phyloP scores from a whole-genome alignment of 2,329 filamentous ascomycete genomes.

The Sclerotinia spermophila region DNA sequence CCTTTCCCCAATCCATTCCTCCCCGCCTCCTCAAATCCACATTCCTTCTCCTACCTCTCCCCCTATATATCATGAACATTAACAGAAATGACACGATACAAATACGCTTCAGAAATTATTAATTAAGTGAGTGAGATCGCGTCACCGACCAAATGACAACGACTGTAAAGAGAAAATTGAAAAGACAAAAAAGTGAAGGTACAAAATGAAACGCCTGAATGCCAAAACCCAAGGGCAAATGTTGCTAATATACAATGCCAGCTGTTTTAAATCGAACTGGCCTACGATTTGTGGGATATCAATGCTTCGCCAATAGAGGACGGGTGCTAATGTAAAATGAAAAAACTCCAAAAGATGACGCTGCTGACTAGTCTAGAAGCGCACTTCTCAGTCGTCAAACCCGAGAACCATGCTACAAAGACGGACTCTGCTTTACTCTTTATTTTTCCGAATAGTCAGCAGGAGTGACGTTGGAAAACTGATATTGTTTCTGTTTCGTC shows the following conservation, averaged over 20 bases:
- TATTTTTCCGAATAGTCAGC: slow-evolving; percentile 37
- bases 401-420: not conserved
- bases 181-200: not conserved
- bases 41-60: slow-evolving; percentile 4
- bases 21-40: not conserved
- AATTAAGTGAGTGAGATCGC: slow-evolving; percentile 4
- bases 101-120: slow-evolving; percentile 2
- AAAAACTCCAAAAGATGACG: not conserved
- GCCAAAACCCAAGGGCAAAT: not conserved
- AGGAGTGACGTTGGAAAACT: slow-evolving; percentile 36
- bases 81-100: slow-evolving; percentile 13
- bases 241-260: slow-evolving; percentile 3
- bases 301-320: not conserved
- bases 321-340: not conserved
- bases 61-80: slow-evolving; percentile 27
- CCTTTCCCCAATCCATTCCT: not conserved
- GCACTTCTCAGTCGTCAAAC: not conserved
- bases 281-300: slow-evolving; percentile 1
- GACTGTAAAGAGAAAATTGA: not conserved
- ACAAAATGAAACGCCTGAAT: slow-evolving; percentile 1
- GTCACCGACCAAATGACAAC: not conserved
- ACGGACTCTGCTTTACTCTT: slow-evolving; percentile 2
- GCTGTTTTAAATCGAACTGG: not conserved
- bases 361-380: not conserved
- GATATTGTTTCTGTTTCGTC: slow-evolving; percentile 35